Base-by-base conservation (phyloP, 768 basidiomycete species). In the Xerocomus potaroensis region DNA sequence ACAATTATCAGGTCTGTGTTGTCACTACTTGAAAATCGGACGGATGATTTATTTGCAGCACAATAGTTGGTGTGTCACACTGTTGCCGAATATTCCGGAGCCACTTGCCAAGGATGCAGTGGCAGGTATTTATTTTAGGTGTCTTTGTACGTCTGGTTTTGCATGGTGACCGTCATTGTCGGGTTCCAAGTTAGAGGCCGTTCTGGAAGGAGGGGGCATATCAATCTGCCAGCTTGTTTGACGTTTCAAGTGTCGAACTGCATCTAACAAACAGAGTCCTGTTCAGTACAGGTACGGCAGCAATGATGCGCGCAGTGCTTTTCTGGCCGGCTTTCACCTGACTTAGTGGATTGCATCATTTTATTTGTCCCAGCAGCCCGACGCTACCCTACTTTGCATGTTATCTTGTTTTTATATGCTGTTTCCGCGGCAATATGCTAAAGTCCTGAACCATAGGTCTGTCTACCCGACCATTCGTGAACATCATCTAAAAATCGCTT, bases 121-220 rank as follows among this genome's bases (percentile, higher is more conserved):
- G 29, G 33, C 47, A 77, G 83, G 82, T 4, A 90, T 57, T 62
- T 90, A 10, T 70, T 91, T 14, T 84, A 84, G 0, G 85, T 89
- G 4, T 87, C 87, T 2, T 83, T 88, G 23, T 89, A 89, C 58
- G 77, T 74, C 5, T 86, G 83, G 77, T 79, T 81, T 16, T 84
- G 84, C 54, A 61, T 85, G 30, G 68, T 85, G 56, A 89, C 87
- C 5, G 73, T 77, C 50, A 47, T 69, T 26, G 67, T 86, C 37
- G 86, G 86, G 15, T 71, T 81, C 48, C 54, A 79, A 75, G n/a
- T n/a, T n/a, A n/a, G n/a, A n/a, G n/a, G n/a, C n/a, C n/a, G n/a
- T n/a, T n/a, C n/a, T 21, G 78, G 77, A n/a, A 70, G 68, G 35
- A 72, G 83, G 18, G 79, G 70, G 33, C 68, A 75, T 50, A 77